Conservation (phyloP, 768 basidiomycete genomes). For the Gloeopeniophorella convolvens region DNA sequence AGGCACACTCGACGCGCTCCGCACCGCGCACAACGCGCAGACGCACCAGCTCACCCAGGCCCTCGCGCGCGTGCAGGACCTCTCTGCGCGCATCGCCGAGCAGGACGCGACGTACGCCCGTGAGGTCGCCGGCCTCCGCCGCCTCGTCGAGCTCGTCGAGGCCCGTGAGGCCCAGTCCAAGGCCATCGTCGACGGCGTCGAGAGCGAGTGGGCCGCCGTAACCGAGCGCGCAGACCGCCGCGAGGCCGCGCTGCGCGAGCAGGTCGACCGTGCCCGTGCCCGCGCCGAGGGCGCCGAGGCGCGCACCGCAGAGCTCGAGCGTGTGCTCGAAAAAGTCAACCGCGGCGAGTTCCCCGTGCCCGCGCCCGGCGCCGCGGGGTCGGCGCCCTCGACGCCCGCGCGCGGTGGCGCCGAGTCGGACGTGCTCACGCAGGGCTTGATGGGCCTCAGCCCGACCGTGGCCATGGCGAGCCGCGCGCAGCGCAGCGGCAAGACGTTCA, state of each 20-base stretch:
- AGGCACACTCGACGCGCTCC: constrained; percentile 64
- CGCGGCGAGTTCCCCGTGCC: constrained; percentile 64
- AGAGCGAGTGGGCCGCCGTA: constrained; percentile 74
- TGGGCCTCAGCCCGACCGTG: constrained; percentile 81
- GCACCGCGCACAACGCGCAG: constrained; percentile 64
- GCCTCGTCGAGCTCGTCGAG: constrained; percentile 81
- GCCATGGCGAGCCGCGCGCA: constrained; percentile 79
- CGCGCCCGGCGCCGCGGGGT: constrained; percentile 32
- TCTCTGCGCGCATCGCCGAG: constrained; percentile 74
- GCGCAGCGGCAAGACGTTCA: constrained; percentile 82
- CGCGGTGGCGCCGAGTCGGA: constrained; percentile 35
- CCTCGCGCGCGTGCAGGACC: constrained; percentile 63
- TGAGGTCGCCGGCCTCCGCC: constrained; percentile 66
- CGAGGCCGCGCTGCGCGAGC: constrained; percentile 60
- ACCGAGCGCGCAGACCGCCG: constrained; percentile 62
- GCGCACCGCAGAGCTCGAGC: constrained; percentile 63
- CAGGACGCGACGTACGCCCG: constrained; percentile 77
- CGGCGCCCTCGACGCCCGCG: constrained; percentile 42
- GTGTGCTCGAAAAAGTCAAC: constrained; percentile 63
- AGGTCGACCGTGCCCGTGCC: constrained; percentile 64
- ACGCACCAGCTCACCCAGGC: constrained; percentile 73
- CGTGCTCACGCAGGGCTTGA: constrained; percentile 45
- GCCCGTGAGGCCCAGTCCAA: constrained; percentile 82
- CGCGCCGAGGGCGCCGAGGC: constrained; percentile 67
- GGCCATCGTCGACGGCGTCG: constrained; percentile 73